phyloP scores from a whole-genome alignment of 257 asterid species.

The Leonotis leonurus region DNA sequence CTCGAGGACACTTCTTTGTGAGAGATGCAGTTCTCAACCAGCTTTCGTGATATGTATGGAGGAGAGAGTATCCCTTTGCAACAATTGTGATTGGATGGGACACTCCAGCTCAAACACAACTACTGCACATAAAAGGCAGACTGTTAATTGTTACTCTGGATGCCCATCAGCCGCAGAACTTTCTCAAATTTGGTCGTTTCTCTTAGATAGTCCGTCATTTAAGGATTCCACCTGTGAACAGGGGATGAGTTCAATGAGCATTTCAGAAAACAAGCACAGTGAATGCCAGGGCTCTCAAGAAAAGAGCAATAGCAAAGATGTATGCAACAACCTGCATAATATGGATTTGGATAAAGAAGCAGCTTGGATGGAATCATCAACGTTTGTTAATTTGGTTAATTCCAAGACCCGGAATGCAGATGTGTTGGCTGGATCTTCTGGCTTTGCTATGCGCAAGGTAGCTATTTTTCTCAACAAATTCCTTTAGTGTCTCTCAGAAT shows the following conservation, averaged over 20 bases:
- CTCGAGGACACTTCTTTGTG: slow-evolving; percentile 75
- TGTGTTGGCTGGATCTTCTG: slow-evolving; percentile 33
- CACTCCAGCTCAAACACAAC: slow-evolving; percentile 37
- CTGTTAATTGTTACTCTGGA: slow-evolving; percentile 65
- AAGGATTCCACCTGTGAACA: slow-evolving; percentile 45
- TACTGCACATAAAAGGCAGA: slow-evolving; percentile 51
- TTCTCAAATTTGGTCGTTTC: slow-evolving; percentile 65
- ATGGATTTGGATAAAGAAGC: slow-evolving; percentile 29
- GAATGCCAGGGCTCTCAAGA: slow-evolving; percentile 27
- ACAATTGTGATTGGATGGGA: slow-evolving; percentile 72
- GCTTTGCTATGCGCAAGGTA: slow-evolving; percentile 49
- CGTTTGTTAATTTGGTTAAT: slow-evolving; percentile 21
- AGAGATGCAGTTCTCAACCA: slow-evolving; percentile 68
- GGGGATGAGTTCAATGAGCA: slow-evolving; percentile 52
- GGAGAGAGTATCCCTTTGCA: slow-evolving; percentile 68
- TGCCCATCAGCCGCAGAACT: slow-evolving; percentile 88
- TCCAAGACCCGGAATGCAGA: slow-evolving; percentile 24
- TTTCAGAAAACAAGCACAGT: slow-evolving; percentile 25
- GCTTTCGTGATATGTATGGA: slow-evolving; percentile 61
- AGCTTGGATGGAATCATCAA: slow-evolving; percentile 31
- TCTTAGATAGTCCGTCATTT: slow-evolving; percentile 38
- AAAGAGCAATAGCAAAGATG: slow-evolving; percentile 24
- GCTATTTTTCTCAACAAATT: neutral
- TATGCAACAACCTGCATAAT: slow-evolving; percentile 17
- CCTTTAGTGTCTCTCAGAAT: neutral